Evolutionary conservation across 371 early-diverging fungal genomes (phyloP).

Genomic region (Syncephalastrum monosporum): DNA sequence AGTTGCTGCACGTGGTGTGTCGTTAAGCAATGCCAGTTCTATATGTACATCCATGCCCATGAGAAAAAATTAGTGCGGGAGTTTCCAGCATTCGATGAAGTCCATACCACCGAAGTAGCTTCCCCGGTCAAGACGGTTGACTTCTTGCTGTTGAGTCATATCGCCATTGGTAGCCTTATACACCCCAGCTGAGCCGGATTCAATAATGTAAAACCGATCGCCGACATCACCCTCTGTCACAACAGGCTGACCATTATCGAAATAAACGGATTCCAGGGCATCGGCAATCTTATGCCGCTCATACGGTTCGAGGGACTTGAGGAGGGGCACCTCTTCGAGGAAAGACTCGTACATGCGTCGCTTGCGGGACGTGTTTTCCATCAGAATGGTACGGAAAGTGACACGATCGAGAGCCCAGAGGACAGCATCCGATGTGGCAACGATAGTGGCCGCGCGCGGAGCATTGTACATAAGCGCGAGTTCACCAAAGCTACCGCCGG

Average conservation of each 20-base stretch:
- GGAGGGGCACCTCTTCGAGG: constrained; percentile 68
- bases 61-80: neutral
- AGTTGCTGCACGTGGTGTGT: constrained; percentile 86
- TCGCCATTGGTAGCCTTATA: constrained; percentile 57
- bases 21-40: constrained; percentile 87
- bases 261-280: constrained; percentile 70
- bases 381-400: constrained; percentile 74
- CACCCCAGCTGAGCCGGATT: constrained; percentile 74
- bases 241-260: constrained; percentile 64
- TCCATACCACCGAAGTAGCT: constrained; percentile 91
- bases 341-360: constrained; percentile 75
- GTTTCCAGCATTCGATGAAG: neutral
- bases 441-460: constrained; percentile 83
- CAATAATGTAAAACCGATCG: constrained; percentile 70
- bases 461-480: constrained; percentile 89
- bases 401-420: constrained; percentile 85
- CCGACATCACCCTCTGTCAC: constrained; percentile 70
- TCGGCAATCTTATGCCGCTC: constrained; percentile 82
- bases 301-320: constrained; percentile 64
- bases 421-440: constrained; percentile 57
- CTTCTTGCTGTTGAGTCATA: constrained; percentile 58
- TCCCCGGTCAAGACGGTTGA: constrained; percentile 78
- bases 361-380: constrained; percentile 71
- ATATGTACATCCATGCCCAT: neutral
- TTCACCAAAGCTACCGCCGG: constrained; percentile 82